phyloP scores from a whole-genome alignment of 2,329 filamentous ascomycete species.

The Penicillium fuscoglaucum region DNA sequence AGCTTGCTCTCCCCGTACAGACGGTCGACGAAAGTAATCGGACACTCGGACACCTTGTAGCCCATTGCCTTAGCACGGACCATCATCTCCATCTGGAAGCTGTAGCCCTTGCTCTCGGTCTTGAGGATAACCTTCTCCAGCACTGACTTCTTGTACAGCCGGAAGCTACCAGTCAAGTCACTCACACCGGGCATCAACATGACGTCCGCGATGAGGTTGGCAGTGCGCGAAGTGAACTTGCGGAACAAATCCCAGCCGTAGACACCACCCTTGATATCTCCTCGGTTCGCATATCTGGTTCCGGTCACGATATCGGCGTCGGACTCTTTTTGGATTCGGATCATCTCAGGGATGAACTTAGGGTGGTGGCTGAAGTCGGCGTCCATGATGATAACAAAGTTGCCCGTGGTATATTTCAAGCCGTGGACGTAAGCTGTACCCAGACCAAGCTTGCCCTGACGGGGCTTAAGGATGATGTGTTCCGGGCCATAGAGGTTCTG shows the following conservation, averaged over 20 bases:
- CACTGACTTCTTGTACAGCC: slow-evolving; percentile 88
- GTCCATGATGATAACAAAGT: slow-evolving; percentile 99
- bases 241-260: slow-evolving; percentile 96
- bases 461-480: slow-evolving; percentile 80
- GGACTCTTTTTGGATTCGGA: slow-evolving; percentile 71
- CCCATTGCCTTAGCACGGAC: slow-evolving; percentile 96
- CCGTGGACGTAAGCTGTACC: slow-evolving; percentile 96
- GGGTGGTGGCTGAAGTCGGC: slow-evolving; percentile 99
- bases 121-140: slow-evolving; percentile 85
- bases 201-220: slow-evolving; percentile 94
- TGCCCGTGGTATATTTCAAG: slow-evolving; percentile 83
- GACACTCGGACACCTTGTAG: slow-evolving; percentile 89
- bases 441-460: slow-evolving; percentile 93
- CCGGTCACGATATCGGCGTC: slow-evolving; percentile 97
- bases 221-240: slow-evolving; percentile 69
- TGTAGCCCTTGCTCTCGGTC: slow-evolving; percentile 95
- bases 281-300: slow-evolving; percentile 83
- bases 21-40: slow-evolving; percentile 93
- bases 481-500: slow-evolving; percentile 75
- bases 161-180: slow-evolving; percentile 91
- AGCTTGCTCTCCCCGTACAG: slow-evolving; percentile 95
- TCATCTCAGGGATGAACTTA: slow-evolving; percentile 97
- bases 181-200: slow-evolving; percentile 90
- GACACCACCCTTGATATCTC: slow-evolving; percentile 66
- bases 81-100: slow-evolving; percentile 99